A percentile compares a stretch with the other conserved stretches of the same genome.
These are phyloP conservation scores for Hibiscus mutabilis DNA, from an alignment of 345 rosid species.

Conservation along the genomic window DNA sequence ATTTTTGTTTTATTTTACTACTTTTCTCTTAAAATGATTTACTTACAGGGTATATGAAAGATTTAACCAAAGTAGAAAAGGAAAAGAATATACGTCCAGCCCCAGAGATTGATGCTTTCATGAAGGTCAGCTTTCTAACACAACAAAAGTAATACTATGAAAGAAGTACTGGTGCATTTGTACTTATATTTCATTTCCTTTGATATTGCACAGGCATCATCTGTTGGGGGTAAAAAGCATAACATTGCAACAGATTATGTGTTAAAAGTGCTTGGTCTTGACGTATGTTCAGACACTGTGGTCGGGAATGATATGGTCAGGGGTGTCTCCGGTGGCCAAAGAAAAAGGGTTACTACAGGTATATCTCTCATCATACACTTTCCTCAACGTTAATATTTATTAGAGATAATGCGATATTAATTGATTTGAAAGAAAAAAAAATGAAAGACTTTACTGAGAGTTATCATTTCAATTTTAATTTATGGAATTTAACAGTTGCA, in stretches of 20 bases:
- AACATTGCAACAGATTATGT: slow-evolving; percentile 78
- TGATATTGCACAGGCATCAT: slow-evolving; percentile 55
- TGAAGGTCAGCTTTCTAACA: slow-evolving; percentile 54
- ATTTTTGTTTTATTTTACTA: not conserved
- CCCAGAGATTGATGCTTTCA: slow-evolving; percentile 86
- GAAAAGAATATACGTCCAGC: slow-evolving; percentile 59
- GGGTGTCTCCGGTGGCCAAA: slow-evolving; percentile 96
- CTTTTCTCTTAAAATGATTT: not conserved
- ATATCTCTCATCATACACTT: not conserved
- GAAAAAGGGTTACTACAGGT: slow-evolving; percentile 95
- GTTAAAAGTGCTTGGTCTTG: slow-evolving; percentile 85
- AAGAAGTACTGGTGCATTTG: not conserved
- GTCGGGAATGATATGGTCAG: slow-evolving; percentile 93
- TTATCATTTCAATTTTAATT: not conserved
- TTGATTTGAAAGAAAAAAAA: not conserved
- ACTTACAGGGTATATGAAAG: slow-evolving; percentile 51
- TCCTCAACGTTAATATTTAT: not conserved
- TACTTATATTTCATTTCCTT: not conserved
- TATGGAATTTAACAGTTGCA: not conserved
- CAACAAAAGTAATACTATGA: too few relatives aligned
- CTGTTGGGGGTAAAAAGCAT: slow-evolving; percentile 64
- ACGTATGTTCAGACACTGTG: slow-evolving; percentile 72
- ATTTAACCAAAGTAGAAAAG: slow-evolving; percentile 61
- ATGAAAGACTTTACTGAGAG: not conserved
- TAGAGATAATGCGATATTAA: not conserved